These are phyloP conservation scores for Fusarium chaquense DNA, from an alignment of 2,329 filamentous ascomycete genomes.

Conservation along the genomic window DNA sequence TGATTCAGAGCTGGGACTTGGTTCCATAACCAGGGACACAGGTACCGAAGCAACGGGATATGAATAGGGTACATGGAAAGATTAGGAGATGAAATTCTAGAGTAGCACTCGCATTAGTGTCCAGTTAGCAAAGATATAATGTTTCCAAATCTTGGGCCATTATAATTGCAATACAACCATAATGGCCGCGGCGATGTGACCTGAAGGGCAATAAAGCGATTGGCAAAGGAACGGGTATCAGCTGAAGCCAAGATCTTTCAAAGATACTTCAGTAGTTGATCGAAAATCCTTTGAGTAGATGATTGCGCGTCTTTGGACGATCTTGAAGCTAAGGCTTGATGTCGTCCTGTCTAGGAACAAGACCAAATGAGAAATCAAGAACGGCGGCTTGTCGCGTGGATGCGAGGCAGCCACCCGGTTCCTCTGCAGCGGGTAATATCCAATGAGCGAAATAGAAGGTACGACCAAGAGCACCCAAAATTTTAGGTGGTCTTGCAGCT, in stretches of 20 bases:
- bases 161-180: background rate
- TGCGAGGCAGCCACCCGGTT: constrained; percentile 17
- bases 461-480: background rate
- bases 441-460: constrained; percentile 10
- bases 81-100: background rate
- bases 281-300: background rate
- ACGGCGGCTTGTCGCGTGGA: constrained; percentile 22
- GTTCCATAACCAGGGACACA: background rate
- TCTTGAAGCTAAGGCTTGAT: constrained; percentile 1
- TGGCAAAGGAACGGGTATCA: background rate
- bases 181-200: background rate
- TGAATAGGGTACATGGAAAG: background rate
- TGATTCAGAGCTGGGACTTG: background rate
- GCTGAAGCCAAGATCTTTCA: background rate
- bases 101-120: background rate
- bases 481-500: constrained; percentile 5
- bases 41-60: background rate
- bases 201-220: background rate
- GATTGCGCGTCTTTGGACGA: constrained; percentile 13
- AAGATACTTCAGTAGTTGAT: constrained; percentile 12
- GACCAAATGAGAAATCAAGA: constrained; percentile 18
- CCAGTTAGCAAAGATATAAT: background rate
- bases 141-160: background rate
- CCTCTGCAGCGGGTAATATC: background rate
- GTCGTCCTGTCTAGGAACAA: background rate